Conservation (phyloP, 352 stramenopile species). For the Phytophthora sansomeana region DNA sequence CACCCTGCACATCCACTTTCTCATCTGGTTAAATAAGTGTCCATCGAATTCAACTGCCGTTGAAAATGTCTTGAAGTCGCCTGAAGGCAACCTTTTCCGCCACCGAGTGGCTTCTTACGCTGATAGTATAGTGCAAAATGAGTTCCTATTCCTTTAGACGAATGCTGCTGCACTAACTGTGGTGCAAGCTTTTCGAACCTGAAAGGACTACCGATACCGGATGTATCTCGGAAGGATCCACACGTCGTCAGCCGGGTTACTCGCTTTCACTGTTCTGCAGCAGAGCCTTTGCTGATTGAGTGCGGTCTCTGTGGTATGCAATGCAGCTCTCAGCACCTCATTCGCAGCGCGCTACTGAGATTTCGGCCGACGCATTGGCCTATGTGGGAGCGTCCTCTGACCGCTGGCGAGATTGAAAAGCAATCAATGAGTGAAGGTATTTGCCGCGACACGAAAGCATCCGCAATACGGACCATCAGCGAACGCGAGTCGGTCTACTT, state of each 20-base stretch:
- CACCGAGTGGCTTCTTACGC: not conserved
- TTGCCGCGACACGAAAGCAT: conserved; percentile 2
- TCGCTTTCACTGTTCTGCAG: not conserved
- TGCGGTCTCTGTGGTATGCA: not conserved
- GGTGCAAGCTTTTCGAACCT: not conserved
- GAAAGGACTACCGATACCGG: not conserved
- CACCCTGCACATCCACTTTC: conserved; percentile 18
- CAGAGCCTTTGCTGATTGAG: conserved; percentile 7
- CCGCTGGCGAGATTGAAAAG: conserved; percentile 14
- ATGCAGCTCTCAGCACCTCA: conserved; percentile 13
- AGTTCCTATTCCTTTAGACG: conserved; percentile 1
- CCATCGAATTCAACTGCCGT: conserved; percentile 1
- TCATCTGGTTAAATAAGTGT: conserved; percentile 11
- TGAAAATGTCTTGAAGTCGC: not conserved
- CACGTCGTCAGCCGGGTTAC: not conserved
- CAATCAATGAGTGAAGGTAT: not conserved
- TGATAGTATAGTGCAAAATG: conserved; percentile 7
- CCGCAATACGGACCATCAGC: not conserved
- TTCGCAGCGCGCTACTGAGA: conserved; percentile 7
- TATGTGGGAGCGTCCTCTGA: conserved; percentile 1
- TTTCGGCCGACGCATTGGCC: conserved; percentile 7
- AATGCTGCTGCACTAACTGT: conserved; percentile 6
- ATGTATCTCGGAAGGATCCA: not conserved
- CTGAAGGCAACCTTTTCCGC: not conserved
- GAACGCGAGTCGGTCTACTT: not conserved